A percentile compares a stretch with the other conserved stretches of the same genome.
Evolutionary conservation across 1,284 basidiomycete genomes (phyloP).

Genomic region (Exobasidium cylindrosporum): DNA sequence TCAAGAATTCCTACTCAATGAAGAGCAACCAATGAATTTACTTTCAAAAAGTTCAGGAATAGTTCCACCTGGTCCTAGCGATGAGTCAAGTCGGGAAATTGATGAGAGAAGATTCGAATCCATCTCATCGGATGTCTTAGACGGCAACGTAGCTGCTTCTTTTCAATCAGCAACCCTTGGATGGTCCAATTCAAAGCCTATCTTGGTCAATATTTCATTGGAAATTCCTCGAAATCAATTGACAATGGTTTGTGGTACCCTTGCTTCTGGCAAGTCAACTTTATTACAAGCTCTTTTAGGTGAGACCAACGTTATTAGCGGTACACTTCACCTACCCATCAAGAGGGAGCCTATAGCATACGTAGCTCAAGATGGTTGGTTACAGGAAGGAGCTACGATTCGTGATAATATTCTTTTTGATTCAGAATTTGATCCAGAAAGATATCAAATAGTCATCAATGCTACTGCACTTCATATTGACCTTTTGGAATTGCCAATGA

Average conservation of each 20-base stretch:
- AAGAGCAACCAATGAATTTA: slow-evolving; percentile 13
- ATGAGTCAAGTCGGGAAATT: background rate
- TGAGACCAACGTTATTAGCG: slow-evolving; percentile 57
- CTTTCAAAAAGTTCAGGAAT: background rate
- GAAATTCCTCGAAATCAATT: slow-evolving; percentile 5
- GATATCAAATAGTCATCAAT: slow-evolving; percentile 11
- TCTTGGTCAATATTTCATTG: slow-evolving; percentile 7
- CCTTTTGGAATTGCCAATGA: background rate
- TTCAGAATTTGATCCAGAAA: slow-evolving; percentile 64
- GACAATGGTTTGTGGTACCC: slow-evolving; percentile 65
- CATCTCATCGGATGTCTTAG: background rate
- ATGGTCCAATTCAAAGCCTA: slow-evolving; percentile 20
- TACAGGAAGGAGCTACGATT: slow-evolving; percentile 57
- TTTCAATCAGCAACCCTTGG: slow-evolving; percentile 27
- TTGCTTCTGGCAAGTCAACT: slow-evolving; percentile 77
- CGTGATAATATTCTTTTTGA: slow-evolving; percentile 66
- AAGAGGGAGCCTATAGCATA: slow-evolving; percentile 64
- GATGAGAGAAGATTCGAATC: background rate
- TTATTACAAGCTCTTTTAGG: slow-evolving; percentile 65
- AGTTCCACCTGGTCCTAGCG: background rate
- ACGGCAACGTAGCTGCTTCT: slow-evolving; percentile 18
- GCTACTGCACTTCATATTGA: slow-evolving; percentile 13
- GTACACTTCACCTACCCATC: slow-evolving; percentile 2
- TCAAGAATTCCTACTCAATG: slow-evolving; percentile 30
- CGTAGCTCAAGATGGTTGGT: slow-evolving; percentile 86